phyloP scores from a whole-genome alignment of 768 basidiomycete genomes.

The Podaxis rugospora region DNA sequence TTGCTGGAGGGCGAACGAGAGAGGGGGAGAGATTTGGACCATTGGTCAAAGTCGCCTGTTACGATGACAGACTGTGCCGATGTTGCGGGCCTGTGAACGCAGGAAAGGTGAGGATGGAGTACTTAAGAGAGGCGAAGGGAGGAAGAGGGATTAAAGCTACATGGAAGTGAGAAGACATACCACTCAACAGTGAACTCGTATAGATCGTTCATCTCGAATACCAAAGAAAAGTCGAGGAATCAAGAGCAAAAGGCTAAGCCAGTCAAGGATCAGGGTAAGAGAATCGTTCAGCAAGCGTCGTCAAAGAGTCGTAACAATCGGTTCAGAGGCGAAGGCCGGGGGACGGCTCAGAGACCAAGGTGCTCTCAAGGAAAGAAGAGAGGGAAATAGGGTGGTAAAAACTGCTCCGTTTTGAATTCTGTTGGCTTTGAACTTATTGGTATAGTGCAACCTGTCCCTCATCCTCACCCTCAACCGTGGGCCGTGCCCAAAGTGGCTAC shows the following conservation, averaged over 20 bases:
- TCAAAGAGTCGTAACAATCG: not conserved
- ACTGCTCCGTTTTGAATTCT: not conserved
- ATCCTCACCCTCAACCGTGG: no score
- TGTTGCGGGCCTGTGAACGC: slow-evolving; percentile 48
- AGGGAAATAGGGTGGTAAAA: not conserved
- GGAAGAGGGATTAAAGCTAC: not conserved
- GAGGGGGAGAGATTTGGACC: slow-evolving; percentile 13
- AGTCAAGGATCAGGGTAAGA: not conserved
- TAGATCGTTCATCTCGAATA: slow-evolving; percentile 28
- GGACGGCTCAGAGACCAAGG: not conserved
- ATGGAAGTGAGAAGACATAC: slow-evolving; percentile 23
- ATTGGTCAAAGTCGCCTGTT: slow-evolving; percentile 73
- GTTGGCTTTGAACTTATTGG: not conserved
- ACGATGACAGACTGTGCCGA: slow-evolving; percentile 57
- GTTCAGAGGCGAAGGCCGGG: not conserved
- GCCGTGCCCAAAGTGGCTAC: not conserved
- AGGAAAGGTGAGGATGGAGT: slow-evolving; percentile 12
- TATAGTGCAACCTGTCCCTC: no score
- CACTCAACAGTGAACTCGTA: slow-evolving; percentile 53
- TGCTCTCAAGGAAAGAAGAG: not conserved
- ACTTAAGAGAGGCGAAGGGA: not conserved
- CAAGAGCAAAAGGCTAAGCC: not conserved
- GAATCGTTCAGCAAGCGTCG: not conserved
- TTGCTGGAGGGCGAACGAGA: slow-evolving; percentile 20
- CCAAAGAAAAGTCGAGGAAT: not conserved